These are phyloP conservation scores for Persicaria maculosa DNA, from an alignment of 148 eudicot genomes.

Conservation along the genomic window DNA sequence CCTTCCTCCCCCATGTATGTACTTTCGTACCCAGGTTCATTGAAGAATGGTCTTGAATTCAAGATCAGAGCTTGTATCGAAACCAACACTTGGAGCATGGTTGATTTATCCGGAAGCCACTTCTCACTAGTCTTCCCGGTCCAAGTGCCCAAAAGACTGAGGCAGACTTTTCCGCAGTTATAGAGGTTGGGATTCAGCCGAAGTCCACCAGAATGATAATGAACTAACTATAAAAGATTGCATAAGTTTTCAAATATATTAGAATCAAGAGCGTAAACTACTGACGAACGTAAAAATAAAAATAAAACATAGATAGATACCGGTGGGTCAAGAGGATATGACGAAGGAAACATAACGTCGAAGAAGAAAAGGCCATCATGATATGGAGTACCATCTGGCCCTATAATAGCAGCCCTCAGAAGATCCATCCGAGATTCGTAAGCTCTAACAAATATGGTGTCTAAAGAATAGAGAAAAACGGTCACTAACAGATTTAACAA, in stretches of 20 bases:
- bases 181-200: constrained; percentile 83
- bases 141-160: constrained; percentile 90
- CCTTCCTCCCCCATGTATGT: constrained; percentile 31
- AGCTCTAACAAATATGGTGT: constrained; percentile 56
- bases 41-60: constrained; percentile 69
- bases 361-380: constrained; percentile 82
- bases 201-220: constrained; percentile 76
- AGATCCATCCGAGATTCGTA: constrained; percentile 74
- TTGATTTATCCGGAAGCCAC: constrained; percentile 76
- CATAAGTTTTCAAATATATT: neutral
- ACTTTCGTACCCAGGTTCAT: constrained; percentile 76
- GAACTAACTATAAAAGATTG: constrained; percentile 39
- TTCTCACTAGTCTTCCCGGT: constrained; percentile 48
- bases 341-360: constrained; percentile 55
- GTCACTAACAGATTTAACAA: neutral
- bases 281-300: neutral
- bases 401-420: constrained; percentile 62
- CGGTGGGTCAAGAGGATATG: constrained; percentile 64
- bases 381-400: constrained; percentile 81
- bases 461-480: constrained; percentile 20
- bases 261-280: neutral
- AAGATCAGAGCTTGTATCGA: constrained; percentile 83
- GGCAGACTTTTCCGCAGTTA: constrained; percentile 83
- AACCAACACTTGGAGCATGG: constrained; percentile 84
- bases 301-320: constrained; percentile 25